Conservation (phyloP, 352 stramenopile genomes). For the Halophytophthora batemanensis region DNA sequence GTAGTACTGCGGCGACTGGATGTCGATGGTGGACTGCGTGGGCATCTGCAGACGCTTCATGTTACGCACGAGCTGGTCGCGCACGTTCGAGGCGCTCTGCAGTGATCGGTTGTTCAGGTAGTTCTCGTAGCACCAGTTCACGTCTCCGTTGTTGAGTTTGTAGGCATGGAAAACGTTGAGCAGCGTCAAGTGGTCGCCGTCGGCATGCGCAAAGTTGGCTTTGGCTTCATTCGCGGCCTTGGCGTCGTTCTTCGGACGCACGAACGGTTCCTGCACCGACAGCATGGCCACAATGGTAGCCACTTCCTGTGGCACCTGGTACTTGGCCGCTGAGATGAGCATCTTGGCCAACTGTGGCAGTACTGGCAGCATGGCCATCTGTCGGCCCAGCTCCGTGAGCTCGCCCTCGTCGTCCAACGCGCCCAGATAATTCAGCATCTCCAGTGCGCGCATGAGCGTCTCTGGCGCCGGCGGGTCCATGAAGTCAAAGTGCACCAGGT, state of each 20-base stretch:
- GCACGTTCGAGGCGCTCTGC: slow-evolving; percentile 92
- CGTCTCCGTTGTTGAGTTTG: slow-evolving; percentile 86
- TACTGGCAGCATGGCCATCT: slow-evolving; percentile 96
- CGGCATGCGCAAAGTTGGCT: slow-evolving; percentile 92
- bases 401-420: slow-evolving; percentile 97
- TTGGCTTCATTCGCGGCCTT: slow-evolving; percentile 97
- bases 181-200: slow-evolving; percentile 97
- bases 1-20: slow-evolving; percentile 88
- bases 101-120: slow-evolving; percentile 97
- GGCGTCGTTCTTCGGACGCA: slow-evolving; percentile 95
- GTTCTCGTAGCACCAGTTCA: slow-evolving; percentile 98
- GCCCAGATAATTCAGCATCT: slow-evolving; percentile 98
- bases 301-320: slow-evolving; percentile 96
- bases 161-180: slow-evolving; percentile 99
- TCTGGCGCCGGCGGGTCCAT: slow-evolving; percentile 99
- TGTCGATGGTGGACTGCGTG: slow-evolving; percentile 71
- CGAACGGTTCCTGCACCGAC: slow-evolving; percentile 92
- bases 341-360: slow-evolving; percentile 98
- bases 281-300: slow-evolving; percentile 97
- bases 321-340: slow-evolving; percentile 94
- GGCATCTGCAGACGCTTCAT: slow-evolving; percentile 93
- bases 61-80: slow-evolving; percentile 95
- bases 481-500: slow-evolving; percentile 99
- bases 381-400: slow-evolving; percentile 89
- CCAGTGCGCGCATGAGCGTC: slow-evolving; percentile 97